Evolutionary conservation across 1,139 yeast genomes (phyloP).

Genomic region (Meyerozyma guilliermondii): DNA sequence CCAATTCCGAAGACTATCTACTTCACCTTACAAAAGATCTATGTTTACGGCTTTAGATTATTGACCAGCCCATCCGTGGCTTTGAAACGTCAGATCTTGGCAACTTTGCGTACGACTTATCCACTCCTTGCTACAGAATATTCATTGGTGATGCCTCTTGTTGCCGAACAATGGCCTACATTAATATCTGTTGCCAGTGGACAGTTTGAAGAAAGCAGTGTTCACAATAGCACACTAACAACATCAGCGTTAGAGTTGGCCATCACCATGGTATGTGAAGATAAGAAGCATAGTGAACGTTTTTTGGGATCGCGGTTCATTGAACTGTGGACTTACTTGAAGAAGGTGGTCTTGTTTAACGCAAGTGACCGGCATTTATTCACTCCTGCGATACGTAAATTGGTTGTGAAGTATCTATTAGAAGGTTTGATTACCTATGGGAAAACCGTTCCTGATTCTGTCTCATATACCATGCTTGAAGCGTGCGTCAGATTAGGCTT

Average conservation of each 20-base stretch:
- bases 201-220: constrained; percentile 21
- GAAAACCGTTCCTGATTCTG: constrained; percentile 27
- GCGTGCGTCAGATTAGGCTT: constrained; percentile 23
- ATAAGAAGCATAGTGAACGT: constrained; percentile 19
- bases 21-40: constrained; percentile 52
- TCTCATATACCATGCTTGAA: constrained; percentile 24
- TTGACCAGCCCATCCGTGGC: constrained; percentile 62
- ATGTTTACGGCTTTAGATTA: constrained; percentile 65
- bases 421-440: constrained; percentile 30
- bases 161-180: constrained; percentile 69
- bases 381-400: constrained; percentile 13
- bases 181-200: constrained; percentile 19
- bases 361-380: not conserved
- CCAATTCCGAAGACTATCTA: constrained; percentile 59
- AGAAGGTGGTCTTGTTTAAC: constrained; percentile 13
- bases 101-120: constrained; percentile 42
- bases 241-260: constrained; percentile 19
- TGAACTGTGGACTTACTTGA: constrained; percentile 32
- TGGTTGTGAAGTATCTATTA: constrained; percentile 20
- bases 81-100: constrained; percentile 53
- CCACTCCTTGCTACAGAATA: constrained; percentile 64
- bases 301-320: constrained; percentile 31
- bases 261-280: constrained; percentile 24
- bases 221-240: not conserved
- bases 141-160: constrained; percentile 56